Evolutionary conservation across 139 green algal species (phyloP).

Genomic region (Trebouxia sp.): DNA sequence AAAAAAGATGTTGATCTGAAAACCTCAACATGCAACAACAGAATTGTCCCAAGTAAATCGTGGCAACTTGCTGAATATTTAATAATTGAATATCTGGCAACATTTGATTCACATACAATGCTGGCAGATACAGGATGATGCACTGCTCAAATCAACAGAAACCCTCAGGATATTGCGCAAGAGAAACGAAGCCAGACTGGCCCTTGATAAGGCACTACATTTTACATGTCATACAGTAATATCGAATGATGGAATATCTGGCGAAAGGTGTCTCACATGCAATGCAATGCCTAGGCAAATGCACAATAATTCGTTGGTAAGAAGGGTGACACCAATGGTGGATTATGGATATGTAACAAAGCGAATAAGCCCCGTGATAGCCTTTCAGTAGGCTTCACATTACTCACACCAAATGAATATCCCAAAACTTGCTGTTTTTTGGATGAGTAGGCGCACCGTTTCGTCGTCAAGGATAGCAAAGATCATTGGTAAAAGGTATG

Average conservation of each 20-base stretch:
- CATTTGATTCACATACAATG: not conserved
- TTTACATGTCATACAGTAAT: slow-evolving; percentile 26
- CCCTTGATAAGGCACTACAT: slow-evolving; percentile 15
- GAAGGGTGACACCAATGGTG: slow-evolving; percentile 1
- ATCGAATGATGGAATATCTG: not conserved
- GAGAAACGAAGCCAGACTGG: slow-evolving; percentile 19
- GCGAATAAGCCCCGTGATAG: no score
- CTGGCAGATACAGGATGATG: no score
- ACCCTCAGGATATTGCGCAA: not conserved
- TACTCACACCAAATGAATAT: no score
- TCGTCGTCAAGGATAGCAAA: no score
- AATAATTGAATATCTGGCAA: not conserved
- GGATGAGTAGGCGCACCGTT: no score
- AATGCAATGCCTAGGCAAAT: not conserved
- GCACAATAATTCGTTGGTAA: not conserved
- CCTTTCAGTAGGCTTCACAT: no score
- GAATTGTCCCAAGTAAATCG: slow-evolving; percentile 1
- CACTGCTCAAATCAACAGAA: not conserved
- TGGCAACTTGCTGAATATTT: not conserved
- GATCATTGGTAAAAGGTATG: no score
- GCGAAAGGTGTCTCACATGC: not conserved
- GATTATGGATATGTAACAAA: slow-evolving; percentile 6
- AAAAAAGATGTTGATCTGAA: slow-evolving; percentile 8
- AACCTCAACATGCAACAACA: not conserved
- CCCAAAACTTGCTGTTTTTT: no score